Conservation (phyloP, 768 basidiomycete species). For the Wakefieldia striispora region DNA sequence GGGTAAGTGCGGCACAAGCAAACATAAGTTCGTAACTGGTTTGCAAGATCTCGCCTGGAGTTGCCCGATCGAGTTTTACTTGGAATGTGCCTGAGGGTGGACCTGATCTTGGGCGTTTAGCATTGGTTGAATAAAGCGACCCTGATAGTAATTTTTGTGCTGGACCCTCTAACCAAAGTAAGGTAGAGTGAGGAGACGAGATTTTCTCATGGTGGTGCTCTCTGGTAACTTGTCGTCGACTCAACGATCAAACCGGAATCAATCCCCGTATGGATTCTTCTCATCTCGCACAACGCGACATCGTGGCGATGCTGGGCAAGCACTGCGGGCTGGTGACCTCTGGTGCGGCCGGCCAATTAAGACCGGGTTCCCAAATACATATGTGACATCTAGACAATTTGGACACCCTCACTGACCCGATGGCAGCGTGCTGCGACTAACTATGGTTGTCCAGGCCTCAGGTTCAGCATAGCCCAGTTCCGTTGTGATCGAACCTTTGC, state of each 20-base stretch:
- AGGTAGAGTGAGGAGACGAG: conserved; percentile 16
- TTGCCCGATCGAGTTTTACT: conserved; percentile 23
- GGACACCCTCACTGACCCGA: conserved; percentile 5
- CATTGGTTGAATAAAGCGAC: conserved; percentile 18
- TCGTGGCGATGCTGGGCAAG: conserved; percentile 27
- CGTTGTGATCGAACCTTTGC: conserved; percentile 30
- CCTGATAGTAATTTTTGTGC: conserved; percentile 25
- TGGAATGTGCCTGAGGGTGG: conserved; percentile 32
- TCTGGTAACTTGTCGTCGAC: conserved; percentile 15
- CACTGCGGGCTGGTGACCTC: conserved; percentile 15
- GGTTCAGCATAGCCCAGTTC: conserved; percentile 27
- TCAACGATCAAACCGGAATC: conserved; percentile 19
- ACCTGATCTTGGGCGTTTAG: conserved; percentile 27
- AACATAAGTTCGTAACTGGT: conserved; percentile 30
- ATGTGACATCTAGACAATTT: conserved; percentile 5
- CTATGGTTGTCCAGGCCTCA: conserved; percentile 9
- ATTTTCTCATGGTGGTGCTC: conserved; percentile 17
- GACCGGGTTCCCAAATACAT: conserved; percentile 17
- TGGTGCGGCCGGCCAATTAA: conserved; percentile 12
- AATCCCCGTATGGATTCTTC: conserved; percentile 16
- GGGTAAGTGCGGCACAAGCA: conserved; percentile 29
- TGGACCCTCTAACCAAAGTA: conserved; percentile 31
- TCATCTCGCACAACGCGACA: conserved; percentile 7
- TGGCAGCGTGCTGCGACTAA: conserved; percentile 11
- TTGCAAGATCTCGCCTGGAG: conserved; percentile 28